A percentile compares a stretch with the other conserved stretches of the same genome.
Evolutionary conservation across 495 filamentous ascomycete genomes (phyloP).

Genomic region (Darksidea phi): DNA sequence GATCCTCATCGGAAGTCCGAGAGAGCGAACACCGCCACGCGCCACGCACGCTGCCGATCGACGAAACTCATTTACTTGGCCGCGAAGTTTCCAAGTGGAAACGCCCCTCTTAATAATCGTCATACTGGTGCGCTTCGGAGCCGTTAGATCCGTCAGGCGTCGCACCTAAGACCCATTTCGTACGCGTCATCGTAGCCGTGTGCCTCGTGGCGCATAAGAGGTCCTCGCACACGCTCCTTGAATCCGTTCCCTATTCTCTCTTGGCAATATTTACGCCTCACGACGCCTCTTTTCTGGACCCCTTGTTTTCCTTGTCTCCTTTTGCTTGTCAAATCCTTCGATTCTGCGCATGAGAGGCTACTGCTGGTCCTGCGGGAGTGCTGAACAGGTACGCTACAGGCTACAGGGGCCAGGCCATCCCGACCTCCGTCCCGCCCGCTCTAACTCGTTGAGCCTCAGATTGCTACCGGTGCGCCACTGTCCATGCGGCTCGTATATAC

Average conservation of each 20-base stretch:
- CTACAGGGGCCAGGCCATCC: no score
- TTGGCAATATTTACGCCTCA: not conserved
- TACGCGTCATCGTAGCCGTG: not conserved
- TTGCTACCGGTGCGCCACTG: not conserved
- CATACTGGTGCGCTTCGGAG: not conserved
- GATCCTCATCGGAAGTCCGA: not conserved
- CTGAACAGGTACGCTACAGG: no score
- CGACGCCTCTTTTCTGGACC: not conserved
- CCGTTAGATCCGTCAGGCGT: not conserved
- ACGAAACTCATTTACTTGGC: not conserved
- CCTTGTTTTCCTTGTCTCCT: not conserved
- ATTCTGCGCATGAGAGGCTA: no score
- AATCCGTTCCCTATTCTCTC: not conserved
- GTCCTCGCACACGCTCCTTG: not conserved
- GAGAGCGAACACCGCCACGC: not conserved
- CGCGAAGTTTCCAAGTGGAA: not conserved
- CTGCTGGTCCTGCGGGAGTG: no score
- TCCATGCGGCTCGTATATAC: constrained; percentile 6
- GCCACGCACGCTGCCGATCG: not conserved
- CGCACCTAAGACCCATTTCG: not conserved
- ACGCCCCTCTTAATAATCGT: not conserved
- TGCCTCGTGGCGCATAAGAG: not conserved
- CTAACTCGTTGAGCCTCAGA: not conserved
- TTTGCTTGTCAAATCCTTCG: not conserved
- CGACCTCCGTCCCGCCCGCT: not conserved